These are phyloP conservation scores for Solanum dulcamara DNA, from an alignment of 257 asterid genomes.

Conservation along the genomic window DNA sequence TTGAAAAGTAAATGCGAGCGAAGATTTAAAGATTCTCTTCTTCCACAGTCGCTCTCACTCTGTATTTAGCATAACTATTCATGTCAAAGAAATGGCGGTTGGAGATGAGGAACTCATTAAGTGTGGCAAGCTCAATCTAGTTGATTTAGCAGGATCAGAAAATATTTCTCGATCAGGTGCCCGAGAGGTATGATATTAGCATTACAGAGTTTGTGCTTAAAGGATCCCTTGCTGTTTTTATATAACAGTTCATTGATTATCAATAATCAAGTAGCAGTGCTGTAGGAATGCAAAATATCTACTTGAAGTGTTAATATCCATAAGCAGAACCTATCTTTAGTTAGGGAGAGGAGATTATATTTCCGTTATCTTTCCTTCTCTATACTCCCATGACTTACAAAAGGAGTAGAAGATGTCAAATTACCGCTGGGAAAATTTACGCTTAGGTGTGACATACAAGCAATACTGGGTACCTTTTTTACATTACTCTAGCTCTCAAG, in stretches of 20 bases:
- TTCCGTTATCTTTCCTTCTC: background rate
- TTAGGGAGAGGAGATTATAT: background rate
- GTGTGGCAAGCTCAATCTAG: slow-evolving; percentile 87
- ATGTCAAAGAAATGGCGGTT: slow-evolving; percentile 58
- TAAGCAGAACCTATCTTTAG: background rate
- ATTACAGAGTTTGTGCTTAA: background rate
- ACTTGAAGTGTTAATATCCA: background rate
- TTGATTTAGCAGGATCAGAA: slow-evolving; percentile 88
- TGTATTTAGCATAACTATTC: slow-evolving; percentile 63
- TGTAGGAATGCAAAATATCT: background rate
- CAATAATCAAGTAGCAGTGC: background rate
- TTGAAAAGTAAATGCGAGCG: background rate
- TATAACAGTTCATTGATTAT: background rate
- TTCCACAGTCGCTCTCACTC: slow-evolving; percentile 78
- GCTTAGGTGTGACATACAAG: background rate
- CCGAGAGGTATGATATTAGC: slow-evolving; percentile 46
- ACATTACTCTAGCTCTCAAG: background rate
- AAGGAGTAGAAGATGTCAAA: background rate
- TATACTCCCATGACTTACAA: background rate
- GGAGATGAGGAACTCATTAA: slow-evolving; percentile 84
- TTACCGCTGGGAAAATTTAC: background rate
- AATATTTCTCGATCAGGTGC: slow-evolving; percentile 79
- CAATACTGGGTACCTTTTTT: background rate
- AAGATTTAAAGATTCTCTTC: background rate
- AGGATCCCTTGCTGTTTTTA: background rate